A percentile compares a stretch with the other conserved stretches of the same genome.
Evolutionary conservation across 129 eudicot genomes (phyloP).

Genomic region (Centrapalus pauciflorus): DNA sequence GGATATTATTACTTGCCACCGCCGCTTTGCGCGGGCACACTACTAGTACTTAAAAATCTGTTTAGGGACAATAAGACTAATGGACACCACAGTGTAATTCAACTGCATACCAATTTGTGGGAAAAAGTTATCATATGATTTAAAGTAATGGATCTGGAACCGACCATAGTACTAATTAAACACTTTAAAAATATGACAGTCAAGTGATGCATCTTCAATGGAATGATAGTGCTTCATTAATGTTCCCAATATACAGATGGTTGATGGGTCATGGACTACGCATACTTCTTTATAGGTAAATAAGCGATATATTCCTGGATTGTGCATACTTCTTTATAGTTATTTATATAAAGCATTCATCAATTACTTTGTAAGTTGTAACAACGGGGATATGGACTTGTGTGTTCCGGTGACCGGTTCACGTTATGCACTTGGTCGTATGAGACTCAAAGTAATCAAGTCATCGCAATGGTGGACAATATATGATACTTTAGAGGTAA

Average conservation of each 20-base stretch:
- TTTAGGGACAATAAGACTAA: no score
- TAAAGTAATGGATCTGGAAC: no score
- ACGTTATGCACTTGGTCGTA: background rate
- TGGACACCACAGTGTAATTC: no score
- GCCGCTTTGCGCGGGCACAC: no score
- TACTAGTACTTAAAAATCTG: background rate
- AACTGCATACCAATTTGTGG: no score
- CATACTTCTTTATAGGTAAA: slow-evolving; percentile 1
- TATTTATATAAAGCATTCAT: no score
- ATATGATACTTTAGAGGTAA: background rate
- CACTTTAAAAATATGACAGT: no score
- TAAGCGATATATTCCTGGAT: background rate
- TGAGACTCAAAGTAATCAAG: background rate
- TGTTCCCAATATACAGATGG: background rate
- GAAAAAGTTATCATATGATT: no score
- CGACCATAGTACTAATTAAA: no score
- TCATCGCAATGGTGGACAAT: background rate
- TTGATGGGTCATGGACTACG: background rate
- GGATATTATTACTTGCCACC: no score
- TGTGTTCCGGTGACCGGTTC: background rate
- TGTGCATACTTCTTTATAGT: background rate
- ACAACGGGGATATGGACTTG: background rate
- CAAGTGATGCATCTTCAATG: background rate
- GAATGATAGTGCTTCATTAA: background rate
- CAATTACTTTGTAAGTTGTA: no score